These are phyloP conservation scores for Waitea zeae DNA, from an alignment of 1,284 basidiomycete genomes.

Conservation along the genomic window DNA sequence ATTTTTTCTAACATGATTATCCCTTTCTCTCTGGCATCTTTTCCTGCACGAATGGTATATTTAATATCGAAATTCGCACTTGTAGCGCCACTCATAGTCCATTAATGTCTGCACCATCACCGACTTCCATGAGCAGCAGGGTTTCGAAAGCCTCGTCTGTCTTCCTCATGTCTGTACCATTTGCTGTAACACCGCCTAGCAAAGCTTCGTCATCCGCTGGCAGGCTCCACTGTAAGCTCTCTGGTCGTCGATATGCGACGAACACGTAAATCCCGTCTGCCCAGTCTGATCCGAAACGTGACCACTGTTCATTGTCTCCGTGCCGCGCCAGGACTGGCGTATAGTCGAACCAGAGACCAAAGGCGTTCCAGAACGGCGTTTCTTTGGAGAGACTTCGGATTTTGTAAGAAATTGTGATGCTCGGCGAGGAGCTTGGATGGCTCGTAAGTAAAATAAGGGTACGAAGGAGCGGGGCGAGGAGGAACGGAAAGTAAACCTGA, in stretches of 20 bases:
- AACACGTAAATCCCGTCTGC: constrained; percentile 36
- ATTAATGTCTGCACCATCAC: constrained; percentile 3
- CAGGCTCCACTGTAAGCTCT: constrained; percentile 37
- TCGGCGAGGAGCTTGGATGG: constrained; percentile 12
- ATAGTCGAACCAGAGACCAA: constrained; percentile 71
- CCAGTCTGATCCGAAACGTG: constrained; percentile 11
- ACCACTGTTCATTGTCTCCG: constrained; percentile 3
- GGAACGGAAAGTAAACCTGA: constrained; percentile 64
- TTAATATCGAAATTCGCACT: background rate
- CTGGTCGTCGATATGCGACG: constrained; percentile 32
- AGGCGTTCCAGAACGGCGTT: constrained; percentile 63
- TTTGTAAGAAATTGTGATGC: constrained; percentile 56
- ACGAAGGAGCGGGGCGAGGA: constrained; percentile 52
- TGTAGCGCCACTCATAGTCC: too few species aligned
- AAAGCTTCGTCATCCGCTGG: constrained; percentile 34
- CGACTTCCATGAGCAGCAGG: constrained; percentile 37
- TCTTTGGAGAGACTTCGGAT: constrained; percentile 65
- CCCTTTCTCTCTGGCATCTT: background rate
- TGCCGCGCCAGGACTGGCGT: constrained; percentile 32
- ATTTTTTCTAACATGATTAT: background rate
- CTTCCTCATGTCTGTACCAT: constrained; percentile 22
- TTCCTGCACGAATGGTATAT: background rate
- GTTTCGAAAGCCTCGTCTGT: constrained; percentile 53
- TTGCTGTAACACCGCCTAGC: constrained; percentile 33
- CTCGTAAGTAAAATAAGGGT: constrained; percentile 50